A percentile compares a stretch with the other conserved stretches of the same genome.
Conservation (phyloP, 2,329 filamentous ascomycete genomes). For the Clathrospora elynae region DNA sequence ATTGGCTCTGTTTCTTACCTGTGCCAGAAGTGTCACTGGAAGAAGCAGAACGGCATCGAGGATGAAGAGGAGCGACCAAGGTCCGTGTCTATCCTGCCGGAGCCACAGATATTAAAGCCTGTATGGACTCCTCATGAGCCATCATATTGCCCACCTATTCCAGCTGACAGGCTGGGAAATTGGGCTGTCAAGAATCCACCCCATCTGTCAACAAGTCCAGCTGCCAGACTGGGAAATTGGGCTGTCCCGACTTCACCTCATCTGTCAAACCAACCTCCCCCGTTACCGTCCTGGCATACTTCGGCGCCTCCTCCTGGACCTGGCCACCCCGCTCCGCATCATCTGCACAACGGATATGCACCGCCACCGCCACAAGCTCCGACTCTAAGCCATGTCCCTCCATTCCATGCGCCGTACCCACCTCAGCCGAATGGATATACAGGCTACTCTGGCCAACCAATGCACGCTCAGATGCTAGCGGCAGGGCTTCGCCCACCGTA, state of each 20-base stretch:
- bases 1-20: slow-evolving; percentile 36
- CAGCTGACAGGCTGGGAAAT: slow-evolving; percentile 21
- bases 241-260: no score
- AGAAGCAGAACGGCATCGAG: slow-evolving; percentile 47
- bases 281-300: slow-evolving; percentile 39
- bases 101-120: slow-evolving; percentile 42
- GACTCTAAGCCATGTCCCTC: slow-evolving; percentile 33
- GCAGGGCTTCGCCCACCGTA: slow-evolving; percentile 38
- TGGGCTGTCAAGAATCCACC: slow-evolving; percentile 28
- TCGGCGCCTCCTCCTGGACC: slow-evolving; percentile 32
- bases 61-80: slow-evolving; percentile 38
- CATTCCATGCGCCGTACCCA: slow-evolving; percentile 42
- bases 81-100: slow-evolving; percentile 35
- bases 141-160: slow-evolving; percentile 24
- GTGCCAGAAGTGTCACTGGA: slow-evolving; percentile 58
- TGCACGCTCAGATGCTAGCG: slow-evolving; percentile 38
- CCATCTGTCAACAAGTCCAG: slow-evolving; percentile 24
- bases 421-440: slow-evolving; percentile 43
- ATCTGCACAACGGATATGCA: slow-evolving; percentile 39
- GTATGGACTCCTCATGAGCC: slow-evolving; percentile 42
- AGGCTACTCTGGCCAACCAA: slow-evolving; percentile 37
- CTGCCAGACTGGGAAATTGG: slow-evolving; percentile 20
- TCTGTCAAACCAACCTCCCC: slow-evolving; percentile 34
- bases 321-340: slow-evolving; percentile 29
- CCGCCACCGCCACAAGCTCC: slow-evolving; percentile 30